Base-by-base conservation (phyloP, 768 basidiomycete genomes). In the Russula griseocarnosa region DNA sequence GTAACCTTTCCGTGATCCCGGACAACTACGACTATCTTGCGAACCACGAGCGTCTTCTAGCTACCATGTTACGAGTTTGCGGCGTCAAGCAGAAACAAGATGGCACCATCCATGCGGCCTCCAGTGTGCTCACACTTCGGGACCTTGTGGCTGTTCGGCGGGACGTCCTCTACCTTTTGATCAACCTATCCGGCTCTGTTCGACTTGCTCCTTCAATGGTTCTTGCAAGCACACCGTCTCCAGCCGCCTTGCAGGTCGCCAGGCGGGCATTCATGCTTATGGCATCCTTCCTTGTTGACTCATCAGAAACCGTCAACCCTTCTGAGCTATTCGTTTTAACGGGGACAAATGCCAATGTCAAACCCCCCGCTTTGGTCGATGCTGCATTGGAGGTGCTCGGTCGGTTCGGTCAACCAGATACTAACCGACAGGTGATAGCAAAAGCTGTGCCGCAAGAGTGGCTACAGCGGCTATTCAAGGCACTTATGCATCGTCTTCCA, bases 311-410 rank as follows among this genome's bases (percentile, higher is more conserved):
- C 38, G 73, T 88, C 53, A 79, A 86, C 34, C 90, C 90, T 2
- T 76, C 81, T 30, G 79, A 81, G 28, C 80, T 77, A 66, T 74
- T 87, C n/a, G 81, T 88, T 67, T 75, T 82, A 42, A 74, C 76
- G 56, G 84, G 85, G 6, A 70, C 75, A 18, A 74, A 76, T 40
- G 74, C 75, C 32, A 74, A 72, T 60, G 71, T 76, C 28, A 83
- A 78, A 62, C 87, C 88, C 24, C 84, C 88, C 0, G 73, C 79
- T 28, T 77, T 86, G 42, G 79, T 85, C 9, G 91, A 94, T 68
- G 76, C 83, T 36, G 91, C 92, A n/a, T 78, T 98, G 57, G 91
- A 96, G 65, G 84, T 86, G 3, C 90, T 94, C 70, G 87, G 89
- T n/a, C 84, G 86, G 46, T 75, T 97, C 61, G 83, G 85, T 38